Evolutionary conservation across 345 rosid genomes (phyloP), one percentile per base, ranked within the genome.

Genomic region (Eucalyptus caleyi): DNA sequence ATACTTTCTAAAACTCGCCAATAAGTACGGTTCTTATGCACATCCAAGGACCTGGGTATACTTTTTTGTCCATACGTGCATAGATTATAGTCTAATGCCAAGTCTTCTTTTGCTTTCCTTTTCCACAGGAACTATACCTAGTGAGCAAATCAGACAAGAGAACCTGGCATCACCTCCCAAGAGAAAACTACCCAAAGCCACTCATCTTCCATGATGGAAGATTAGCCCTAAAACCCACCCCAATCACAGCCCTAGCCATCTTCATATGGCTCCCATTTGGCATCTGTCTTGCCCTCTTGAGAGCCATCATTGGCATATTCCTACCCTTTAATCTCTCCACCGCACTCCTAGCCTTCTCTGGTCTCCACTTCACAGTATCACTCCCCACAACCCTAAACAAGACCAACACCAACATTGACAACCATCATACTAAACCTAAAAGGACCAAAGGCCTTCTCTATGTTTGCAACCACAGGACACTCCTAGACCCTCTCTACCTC

Each of bases 121-220:
- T 77, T 60, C 53, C 56, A 89, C 95, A 97, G 99, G 97, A 92
- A 56, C 87, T 95, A 86, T 94, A 94, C 90, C 59, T 93, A 45
- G 95, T 96, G 86, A 93, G 90, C 86, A 91, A 89, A 90, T 90
- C 92, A 6, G 99, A 97, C 91, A 96, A 96, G 88, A 90, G 91
- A 88, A 93, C 77, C 88, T 94, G 96, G 97, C 93, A 90, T 87
- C 89, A 86, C 40, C 94, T 96, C 56, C 93, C 95, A 30, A 90
- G 91, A 82, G 89, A 90, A 19, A 92, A 88, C 51, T 94, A 95
- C 92, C 94, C 95, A 27, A 95, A 93, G 87, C 95, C 97, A 89
- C 90, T 96, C 40, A 92, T 96, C 34, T 97, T 96, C 90, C 99
- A 96, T 50, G 99, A 97, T 72, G 97, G 98, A n/a, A 92, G 99